A percentile compares a stretch with the other conserved stretches of the same genome.
Evolutionary conservation across 345 rosid genomes (phyloP).

Genomic region (Brassica incana): DNA sequence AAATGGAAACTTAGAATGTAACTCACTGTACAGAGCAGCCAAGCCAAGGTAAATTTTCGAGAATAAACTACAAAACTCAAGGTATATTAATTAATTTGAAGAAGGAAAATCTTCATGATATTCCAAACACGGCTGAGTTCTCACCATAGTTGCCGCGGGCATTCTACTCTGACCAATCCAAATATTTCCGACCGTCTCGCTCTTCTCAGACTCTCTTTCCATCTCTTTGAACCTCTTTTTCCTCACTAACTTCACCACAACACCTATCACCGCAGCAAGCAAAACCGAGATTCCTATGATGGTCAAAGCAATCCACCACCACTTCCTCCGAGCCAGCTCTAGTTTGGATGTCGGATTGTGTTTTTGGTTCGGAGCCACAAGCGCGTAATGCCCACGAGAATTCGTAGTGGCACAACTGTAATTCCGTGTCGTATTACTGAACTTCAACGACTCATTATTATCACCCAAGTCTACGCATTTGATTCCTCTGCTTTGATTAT

Average conservation of each 20-base stretch:
- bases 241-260: slow-evolving; percentile 31
- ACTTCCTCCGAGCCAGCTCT: slow-evolving; percentile 30
- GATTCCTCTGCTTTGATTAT: background rate
- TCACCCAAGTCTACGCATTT: slow-evolving; percentile 52
- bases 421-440: slow-evolving; percentile 37
- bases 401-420: slow-evolving; percentile 46
- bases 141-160: slow-evolving; percentile 75
- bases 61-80: slow-evolving; percentile 23
- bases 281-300: slow-evolving; percentile 36
- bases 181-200: slow-evolving; percentile 48
- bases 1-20: slow-evolving; percentile 14
- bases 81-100: background rate
- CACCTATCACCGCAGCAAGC: slow-evolving; percentile 29
- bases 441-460: slow-evolving; percentile 38
- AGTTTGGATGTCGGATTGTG: background rate
- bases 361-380: slow-evolving; percentile 36
- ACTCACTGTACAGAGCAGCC: slow-evolving; percentile 10
- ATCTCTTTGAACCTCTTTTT: slow-evolving; percentile 49
- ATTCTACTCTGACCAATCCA: slow-evolving; percentile 64
- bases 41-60: background rate
- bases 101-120: slow-evolving; percentile 47
- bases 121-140: slow-evolving; percentile 81
- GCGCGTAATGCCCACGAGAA: slow-evolving; percentile 53
- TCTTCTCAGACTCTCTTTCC: slow-evolving; percentile 72
- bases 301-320: slow-evolving; percentile 52